Evolutionary conservation across 1,284 basidiomycete species (phyloP).

Genomic region (Sparassis latifolia): DNA sequence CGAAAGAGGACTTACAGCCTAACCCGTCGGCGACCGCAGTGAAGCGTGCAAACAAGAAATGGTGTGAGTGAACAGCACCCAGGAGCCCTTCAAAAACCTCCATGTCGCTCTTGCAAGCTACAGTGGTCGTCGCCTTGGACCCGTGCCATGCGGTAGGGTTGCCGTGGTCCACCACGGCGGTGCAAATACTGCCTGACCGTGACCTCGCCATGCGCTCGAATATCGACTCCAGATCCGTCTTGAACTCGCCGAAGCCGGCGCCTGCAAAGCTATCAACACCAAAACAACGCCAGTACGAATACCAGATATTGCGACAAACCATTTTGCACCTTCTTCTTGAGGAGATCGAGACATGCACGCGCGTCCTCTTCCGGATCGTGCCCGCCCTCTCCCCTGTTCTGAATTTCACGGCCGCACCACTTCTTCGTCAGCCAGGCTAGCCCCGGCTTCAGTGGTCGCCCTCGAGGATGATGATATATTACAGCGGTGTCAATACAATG

Average conservation of each 20-base stretch:
- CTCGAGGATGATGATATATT: conserved; percentile 84
- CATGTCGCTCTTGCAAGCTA: conserved; percentile 69
- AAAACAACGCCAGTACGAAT: not conserved
- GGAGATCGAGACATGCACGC: conserved; percentile 74
- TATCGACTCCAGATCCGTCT: conserved; percentile 77
- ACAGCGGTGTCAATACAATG: conserved; percentile 86
- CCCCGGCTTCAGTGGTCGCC: conserved; percentile 85
- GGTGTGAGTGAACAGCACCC: conserved; percentile 56
- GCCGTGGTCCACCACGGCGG: conserved; percentile 81
- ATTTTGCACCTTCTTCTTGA: conserved; percentile 73
- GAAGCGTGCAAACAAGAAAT: conserved; percentile 79
- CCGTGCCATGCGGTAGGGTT: conserved; percentile 79
- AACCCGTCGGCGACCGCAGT: conserved; percentile 69
- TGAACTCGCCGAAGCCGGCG: conserved; percentile 81
- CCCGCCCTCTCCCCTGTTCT: conserved; percentile 69
- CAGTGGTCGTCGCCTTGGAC: conserved; percentile 67
- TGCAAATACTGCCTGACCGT: conserved; percentile 38
- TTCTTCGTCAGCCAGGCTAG: conserved; percentile 90
- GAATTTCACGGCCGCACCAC: conserved; percentile 85
- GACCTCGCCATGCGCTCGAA: conserved; percentile 74
- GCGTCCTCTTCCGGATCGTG: conserved; percentile 94
- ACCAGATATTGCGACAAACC: conserved; percentile 31
- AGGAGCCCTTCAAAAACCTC: conserved; percentile 67
- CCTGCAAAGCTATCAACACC: conserved; percentile 28
- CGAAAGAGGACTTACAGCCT: conserved; percentile 58